Percentiles rank a stretch among this genome's conserved stretches.
These are phyloP conservation scores for Trametes cingulata DNA, from an alignment of 768 basidiomycete genomes.

Conservation along the genomic window DNA sequence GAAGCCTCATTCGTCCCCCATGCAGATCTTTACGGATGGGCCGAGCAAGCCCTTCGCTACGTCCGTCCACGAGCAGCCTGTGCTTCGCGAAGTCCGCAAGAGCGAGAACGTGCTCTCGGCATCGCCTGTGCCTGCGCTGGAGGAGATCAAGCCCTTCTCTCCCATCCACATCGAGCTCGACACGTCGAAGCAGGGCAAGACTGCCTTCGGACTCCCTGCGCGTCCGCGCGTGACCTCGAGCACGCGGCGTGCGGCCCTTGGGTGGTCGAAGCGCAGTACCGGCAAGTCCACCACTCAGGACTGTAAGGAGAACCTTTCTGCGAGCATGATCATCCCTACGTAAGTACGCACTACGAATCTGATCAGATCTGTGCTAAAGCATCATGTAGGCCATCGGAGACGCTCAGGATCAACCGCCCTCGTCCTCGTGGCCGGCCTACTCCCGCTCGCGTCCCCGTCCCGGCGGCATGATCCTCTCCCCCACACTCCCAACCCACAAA, in stretches of 20 bases:
- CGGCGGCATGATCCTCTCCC: slow-evolving; percentile 29
- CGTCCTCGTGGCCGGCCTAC: slow-evolving; percentile 46
- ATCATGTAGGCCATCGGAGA: slow-evolving; percentile 39
- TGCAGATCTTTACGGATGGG: slow-evolving; percentile 22
- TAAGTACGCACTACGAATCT: slow-evolving; percentile 37
- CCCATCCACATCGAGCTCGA: slow-evolving; percentile 39
- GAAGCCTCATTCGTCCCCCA: slow-evolving; percentile 33
- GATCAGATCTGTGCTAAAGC: not conserved
- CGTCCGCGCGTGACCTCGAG: slow-evolving; percentile 57
- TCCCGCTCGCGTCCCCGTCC: slow-evolving; percentile 32
- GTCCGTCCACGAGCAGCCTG: slow-evolving; percentile 25
- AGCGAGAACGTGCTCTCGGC: slow-evolving; percentile 37
- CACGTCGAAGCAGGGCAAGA: slow-evolving; percentile 40
- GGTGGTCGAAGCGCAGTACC: slow-evolving; percentile 64
- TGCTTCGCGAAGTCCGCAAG: slow-evolving; percentile 46
- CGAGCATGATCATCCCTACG: slow-evolving; percentile 49
- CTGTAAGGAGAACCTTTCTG: slow-evolving; percentile 47
- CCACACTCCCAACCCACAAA: not conserved
- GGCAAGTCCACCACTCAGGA: slow-evolving; percentile 44
- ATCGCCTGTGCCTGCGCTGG: slow-evolving; percentile 39
- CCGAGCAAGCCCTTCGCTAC: slow-evolving; percentile 21
- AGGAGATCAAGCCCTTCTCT: slow-evolving; percentile 45
- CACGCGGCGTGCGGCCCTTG: slow-evolving; percentile 57
- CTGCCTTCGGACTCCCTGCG: slow-evolving; percentile 29
- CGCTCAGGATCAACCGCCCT: slow-evolving; percentile 46